Percentiles rank a stretch among this genome's conserved stretches.
These are phyloP conservation scores for Aspergillus taichungensis DNA, from an alignment of 495 filamentous ascomycete genomes.

Conservation along the genomic window DNA sequence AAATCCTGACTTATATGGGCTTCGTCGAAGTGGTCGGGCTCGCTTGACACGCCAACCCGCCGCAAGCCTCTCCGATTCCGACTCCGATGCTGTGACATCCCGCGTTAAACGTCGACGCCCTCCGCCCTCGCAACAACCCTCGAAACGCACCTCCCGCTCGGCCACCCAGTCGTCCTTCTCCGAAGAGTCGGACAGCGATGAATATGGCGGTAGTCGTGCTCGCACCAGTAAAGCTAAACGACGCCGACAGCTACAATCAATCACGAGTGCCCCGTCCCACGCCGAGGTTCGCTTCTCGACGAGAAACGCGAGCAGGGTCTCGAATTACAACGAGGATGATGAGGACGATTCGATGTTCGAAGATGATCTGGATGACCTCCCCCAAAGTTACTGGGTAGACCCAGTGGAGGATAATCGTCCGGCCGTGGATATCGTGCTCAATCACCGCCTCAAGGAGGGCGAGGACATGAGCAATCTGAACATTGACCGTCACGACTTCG, in stretches of 20 bases:
- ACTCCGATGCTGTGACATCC: conserved; percentile 36
- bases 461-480: conserved; percentile 47
- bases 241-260: conserved; percentile 53
- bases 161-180: conserved; percentile 34
- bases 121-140: conserved; percentile 29
- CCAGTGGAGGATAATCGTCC: conserved; percentile 63
- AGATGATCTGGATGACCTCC: conserved; percentile 49
- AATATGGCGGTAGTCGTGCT: conserved; percentile 65
- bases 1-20: conserved; percentile 92
- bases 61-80: conserved; percentile 65
- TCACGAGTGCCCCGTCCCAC: conserved; percentile 48
- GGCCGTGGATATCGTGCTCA: conserved; percentile 82
- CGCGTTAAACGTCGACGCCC: conserved; percentile 35
- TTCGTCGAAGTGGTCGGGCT: conserved; percentile 74
- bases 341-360: conserved; percentile 62
- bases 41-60: conserved; percentile 47
- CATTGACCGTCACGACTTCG: conserved; percentile 67
- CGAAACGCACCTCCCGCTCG: conserved; percentile 37
- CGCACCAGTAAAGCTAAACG: conserved; percentile 63
- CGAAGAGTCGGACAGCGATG: conserved; percentile 47
- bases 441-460: conserved; percentile 70
- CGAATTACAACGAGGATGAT: conserved; percentile 82
- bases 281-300: conserved; percentile 86
- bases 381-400: conserved; percentile 54
- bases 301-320: conserved; percentile 72